Evolutionary conservation across 805 yeast genomes (phyloP).

Genomic region (Schwanniomyces yamadae): DNA sequence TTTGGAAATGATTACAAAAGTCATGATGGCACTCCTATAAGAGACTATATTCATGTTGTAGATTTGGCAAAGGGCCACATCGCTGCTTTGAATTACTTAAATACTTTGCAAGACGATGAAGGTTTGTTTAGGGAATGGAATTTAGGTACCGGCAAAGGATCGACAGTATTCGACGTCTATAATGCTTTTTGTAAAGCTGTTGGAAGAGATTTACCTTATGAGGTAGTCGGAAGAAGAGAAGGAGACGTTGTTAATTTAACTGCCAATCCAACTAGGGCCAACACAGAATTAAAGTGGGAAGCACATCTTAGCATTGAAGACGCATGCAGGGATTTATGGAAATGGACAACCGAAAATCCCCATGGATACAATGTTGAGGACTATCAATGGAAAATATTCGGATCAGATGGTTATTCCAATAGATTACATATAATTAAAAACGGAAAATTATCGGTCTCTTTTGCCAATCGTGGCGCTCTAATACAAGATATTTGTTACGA

Average conservation of each 20-base stretch:
- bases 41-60: conserved; percentile 80
- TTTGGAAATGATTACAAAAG: conserved; percentile 72
- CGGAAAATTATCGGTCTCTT: conserved; percentile 34
- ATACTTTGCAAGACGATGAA: conserved; percentile 20
- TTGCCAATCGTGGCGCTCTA: conserved; percentile 53
- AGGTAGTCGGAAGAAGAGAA: conserved; percentile 62
- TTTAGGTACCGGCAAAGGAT: conserved; percentile 79
- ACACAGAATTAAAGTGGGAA: conserved; percentile 62
- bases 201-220: conserved; percentile 62
- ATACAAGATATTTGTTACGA: conserved; percentile 42
- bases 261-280: conserved; percentile 68
- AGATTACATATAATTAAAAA: conserved; percentile 38
- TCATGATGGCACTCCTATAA: conserved; percentile 76
- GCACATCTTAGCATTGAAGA: conserved; percentile 54
- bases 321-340: conserved; percentile 76
- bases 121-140: conserved; percentile 78
- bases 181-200: conserved; percentile 63
- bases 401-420: conserved; percentile 22
- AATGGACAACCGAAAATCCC: conserved; percentile 71
- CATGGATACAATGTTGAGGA: conserved; percentile 47
- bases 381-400: conserved; percentile 34
- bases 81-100: conserved; percentile 62
- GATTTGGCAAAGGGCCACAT: conserved; percentile 79
- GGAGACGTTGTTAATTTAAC: conserved; percentile 80
- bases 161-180: conserved; percentile 72